phyloP scores from a whole-genome alignment of 495 filamentous ascomycete genomes.

The Penicillium riverlandense region DNA sequence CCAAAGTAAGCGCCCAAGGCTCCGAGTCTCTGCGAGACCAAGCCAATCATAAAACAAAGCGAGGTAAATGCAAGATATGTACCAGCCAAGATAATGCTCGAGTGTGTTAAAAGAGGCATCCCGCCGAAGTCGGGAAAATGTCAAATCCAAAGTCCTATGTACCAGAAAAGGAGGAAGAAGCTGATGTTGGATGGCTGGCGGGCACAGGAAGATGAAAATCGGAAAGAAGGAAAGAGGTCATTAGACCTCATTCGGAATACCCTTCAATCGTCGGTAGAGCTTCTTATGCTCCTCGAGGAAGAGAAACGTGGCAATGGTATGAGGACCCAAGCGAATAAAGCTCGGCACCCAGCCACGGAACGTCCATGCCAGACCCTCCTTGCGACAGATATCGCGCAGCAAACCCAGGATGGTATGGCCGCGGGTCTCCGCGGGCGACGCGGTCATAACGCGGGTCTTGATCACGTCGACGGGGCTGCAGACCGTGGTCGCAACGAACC shows the following conservation, averaged over 20 bases:
- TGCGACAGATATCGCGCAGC: conserved; percentile 60
- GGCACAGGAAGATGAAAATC: neutral
- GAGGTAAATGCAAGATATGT: conserved; percentile 20
- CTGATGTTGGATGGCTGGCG: no score
- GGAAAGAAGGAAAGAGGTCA: neutral
- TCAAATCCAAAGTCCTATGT: conserved; percentile 9
- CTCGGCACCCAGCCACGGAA: conserved; percentile 98
- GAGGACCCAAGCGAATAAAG: conserved; percentile 84
- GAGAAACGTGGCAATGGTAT: conserved; percentile 92
- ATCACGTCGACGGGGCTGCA: conserved; percentile 96
- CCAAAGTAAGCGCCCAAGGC: neutral
- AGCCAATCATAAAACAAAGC: conserved; percentile 3
- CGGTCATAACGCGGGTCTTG: conserved; percentile 91
- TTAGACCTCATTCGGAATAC: conserved; percentile 13
- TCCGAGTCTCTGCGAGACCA: neutral
- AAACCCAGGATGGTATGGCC: conserved; percentile 53
- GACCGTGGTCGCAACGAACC: conserved; percentile 89
- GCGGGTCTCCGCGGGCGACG: conserved; percentile 41
- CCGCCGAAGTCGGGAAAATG: conserved; percentile 10
- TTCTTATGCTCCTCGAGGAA: conserved; percentile 79
- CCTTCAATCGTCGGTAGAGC: conserved; percentile 42
- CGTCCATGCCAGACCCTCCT: conserved; percentile 82
- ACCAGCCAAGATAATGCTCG: conserved; percentile 15
- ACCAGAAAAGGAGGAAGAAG: neutral
- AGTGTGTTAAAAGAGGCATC: conserved; percentile 6